Conservation (phyloP, 176 grass and related monocot genomes). For the Pontederia crassipes region DNA sequence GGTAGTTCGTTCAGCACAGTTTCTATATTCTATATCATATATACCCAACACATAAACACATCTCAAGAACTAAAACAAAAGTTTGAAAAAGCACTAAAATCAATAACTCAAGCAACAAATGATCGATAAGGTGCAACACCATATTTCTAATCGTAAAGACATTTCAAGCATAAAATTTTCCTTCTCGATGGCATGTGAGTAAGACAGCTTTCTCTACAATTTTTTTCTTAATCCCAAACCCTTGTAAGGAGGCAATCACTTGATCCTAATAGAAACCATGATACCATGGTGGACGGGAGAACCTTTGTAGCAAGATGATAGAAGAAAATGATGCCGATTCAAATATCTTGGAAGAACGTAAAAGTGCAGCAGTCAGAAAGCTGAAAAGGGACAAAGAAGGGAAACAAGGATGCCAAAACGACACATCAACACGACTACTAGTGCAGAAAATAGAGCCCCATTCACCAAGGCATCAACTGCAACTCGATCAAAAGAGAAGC, state of each 20-base stretch:
- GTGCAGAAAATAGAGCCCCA: neutral
- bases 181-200: too few relatives aligned
- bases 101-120: too few relatives aligned
- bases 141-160: too few relatives aligned
- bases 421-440: neutral
- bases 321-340: neutral
- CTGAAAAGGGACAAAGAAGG: neutral
- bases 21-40: too few relatives aligned
- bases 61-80: neutral
- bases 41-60: neutral
- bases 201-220: too few relatives aligned
- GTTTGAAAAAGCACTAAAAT: too few relatives aligned
- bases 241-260: too few relatives aligned
- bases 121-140: too few relatives aligned
- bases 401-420: slow-evolving; percentile 1
- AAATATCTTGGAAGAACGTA: neutral
- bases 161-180: too few relatives aligned
- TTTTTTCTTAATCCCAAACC: too few relatives aligned
- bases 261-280: too few relatives aligned
- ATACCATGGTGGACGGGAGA: neutral
- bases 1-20: neutral
- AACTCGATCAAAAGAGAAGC: neutral
- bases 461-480: slow-evolving; percentile 6
- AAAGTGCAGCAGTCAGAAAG: neutral
- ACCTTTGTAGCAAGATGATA: neutral